Evolutionary conservation across 2,329 filamentous ascomycete species (phyloP), one percentile per base, ranked within the genome.

Genomic region (Talaromyces sp.): DNA sequence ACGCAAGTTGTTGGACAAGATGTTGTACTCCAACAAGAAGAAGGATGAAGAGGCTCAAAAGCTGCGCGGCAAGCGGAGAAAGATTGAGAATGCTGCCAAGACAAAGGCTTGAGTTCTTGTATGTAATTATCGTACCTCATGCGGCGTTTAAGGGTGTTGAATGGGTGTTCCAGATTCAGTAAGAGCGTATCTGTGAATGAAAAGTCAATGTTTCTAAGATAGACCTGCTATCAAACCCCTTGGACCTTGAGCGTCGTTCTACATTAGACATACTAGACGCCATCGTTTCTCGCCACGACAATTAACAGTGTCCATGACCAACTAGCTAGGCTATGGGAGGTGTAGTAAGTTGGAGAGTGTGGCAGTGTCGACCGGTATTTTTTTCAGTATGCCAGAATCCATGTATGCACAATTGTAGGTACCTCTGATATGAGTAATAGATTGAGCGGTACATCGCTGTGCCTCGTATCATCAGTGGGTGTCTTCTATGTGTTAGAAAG

Each of bases 1-100:
- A 87, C 85, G 95, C 72, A 97, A 97, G 87, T 81, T 97, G 72
- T 89, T 93, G 69, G 95, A 98, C 82, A 95, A 97, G 82, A 99
- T 99, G 91, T 84, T 92, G 73, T 96, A 96, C 79, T 92, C 88
- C 66, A 96, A 97, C 79, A 93, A 89, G 80, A 93, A 95, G 84
- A 91, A 92, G 82, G 93, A 93, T 69, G 89, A 87, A 28, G 92
- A 96, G 80, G 91, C 93, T 55, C 89, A 93, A 81, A 90, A 88
- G 79, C 80, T 99, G 75, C 85, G 93, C 69, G 85, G 84, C 63
- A 99, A 99, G 88, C 87, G 91, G 78, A 90, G 95, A 80, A 96
- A 87, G 84, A 77, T 97, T 65, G 95, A 98, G 80, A 92, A 77
- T 71, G 73, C 60, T 8, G 66, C 63, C 12, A 69, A 73, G 63